These are phyloP conservation scores for Pythium insidiosum DNA, from an alignment of 352 stramenopile species.

Conservation along the genomic window DNA sequence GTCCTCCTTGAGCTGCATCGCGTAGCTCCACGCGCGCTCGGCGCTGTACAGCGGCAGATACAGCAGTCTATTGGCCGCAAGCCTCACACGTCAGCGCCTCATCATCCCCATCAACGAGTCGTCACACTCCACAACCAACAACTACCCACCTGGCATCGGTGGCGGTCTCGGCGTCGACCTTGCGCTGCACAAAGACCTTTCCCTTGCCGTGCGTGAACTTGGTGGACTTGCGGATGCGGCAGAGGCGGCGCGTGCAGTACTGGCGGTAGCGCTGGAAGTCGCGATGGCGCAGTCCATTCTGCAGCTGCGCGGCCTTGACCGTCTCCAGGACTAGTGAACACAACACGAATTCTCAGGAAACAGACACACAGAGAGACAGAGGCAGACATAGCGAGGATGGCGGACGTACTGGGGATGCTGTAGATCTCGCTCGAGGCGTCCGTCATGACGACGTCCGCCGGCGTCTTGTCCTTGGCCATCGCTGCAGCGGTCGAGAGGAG, in stretches of 20 bases:
- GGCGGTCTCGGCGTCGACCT: slow-evolving; percentile 74
- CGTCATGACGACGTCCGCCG: slow-evolving; percentile 17
- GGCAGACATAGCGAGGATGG: no score
- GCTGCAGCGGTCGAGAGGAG: no score
- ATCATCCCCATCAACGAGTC: background rate
- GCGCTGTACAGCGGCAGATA: slow-evolving; percentile 88
- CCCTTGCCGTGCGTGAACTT: slow-evolving; percentile 87
- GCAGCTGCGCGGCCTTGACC: slow-evolving; percentile 83
- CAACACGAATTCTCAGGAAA: background rate
- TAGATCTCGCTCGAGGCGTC: slow-evolving; percentile 15
- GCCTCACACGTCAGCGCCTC: background rate
- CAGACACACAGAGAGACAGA: background rate
- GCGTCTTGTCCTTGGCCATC: slow-evolving; percentile 20
- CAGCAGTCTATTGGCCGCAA: slow-evolving; percentile 45
- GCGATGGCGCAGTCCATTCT: slow-evolving; percentile 85
- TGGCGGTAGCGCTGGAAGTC: slow-evolving; percentile 90
- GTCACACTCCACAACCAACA: no score
- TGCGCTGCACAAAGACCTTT: slow-evolving; percentile 76
- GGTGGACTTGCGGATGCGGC: slow-evolving; percentile 81
- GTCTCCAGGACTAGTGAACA: slow-evolving; percentile 65
- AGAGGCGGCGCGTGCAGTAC: slow-evolving; percentile 84
- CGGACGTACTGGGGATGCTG: slow-evolving; percentile 24
- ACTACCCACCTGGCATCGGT: slow-evolving; percentile 41
- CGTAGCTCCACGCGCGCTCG: slow-evolving; percentile 87
- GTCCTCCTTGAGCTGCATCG: slow-evolving; percentile 88